Conservation (phyloP, 2,329 filamentous ascomycete species). For the Thermothelomyces thermophilus region DNA sequence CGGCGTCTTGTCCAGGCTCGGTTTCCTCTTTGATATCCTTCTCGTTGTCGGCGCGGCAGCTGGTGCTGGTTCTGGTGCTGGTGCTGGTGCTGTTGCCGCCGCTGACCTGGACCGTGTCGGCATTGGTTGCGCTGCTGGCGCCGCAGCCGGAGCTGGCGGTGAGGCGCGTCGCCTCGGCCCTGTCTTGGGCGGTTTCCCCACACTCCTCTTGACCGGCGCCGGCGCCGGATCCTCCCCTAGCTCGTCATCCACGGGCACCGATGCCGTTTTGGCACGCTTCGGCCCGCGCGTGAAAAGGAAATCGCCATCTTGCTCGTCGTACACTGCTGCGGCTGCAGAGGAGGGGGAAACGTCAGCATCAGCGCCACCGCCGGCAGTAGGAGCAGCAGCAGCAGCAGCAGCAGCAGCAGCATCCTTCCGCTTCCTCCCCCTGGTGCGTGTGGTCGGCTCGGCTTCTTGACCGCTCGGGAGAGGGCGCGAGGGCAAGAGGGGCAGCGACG, state of each 20-base stretch:
- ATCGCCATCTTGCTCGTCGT: conserved; percentile 71
- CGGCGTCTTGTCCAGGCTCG: conserved; percentile 34
- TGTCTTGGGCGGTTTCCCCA: conserved; percentile 27
- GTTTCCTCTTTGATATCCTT: conserved; percentile 34
- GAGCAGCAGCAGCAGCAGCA: background rate
- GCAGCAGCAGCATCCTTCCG: conserved; percentile 2
- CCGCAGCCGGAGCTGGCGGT: conserved; percentile 22
- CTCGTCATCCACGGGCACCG: conserved; percentile 27
- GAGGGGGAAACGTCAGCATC: conserved; percentile 17
- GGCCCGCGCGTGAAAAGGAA: conserved; percentile 67
- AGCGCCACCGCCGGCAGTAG: background rate
- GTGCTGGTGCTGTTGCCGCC: conserved; percentile 17
- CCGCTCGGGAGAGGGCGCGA: conserved; percentile 25
- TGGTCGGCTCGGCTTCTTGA: conserved; percentile 1
- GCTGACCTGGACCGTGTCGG: conserved; percentile 13
- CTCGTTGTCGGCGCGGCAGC: conserved; percentile 20
- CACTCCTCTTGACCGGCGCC: conserved; percentile 34
- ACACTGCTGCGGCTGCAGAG: conserved; percentile 33
- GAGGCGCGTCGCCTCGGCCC: conserved; percentile 27
- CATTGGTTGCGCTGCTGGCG: conserved; percentile 15
- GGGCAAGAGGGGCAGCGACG: conserved; percentile 30
- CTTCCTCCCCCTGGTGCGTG: conserved; percentile 5
- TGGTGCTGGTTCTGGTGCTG: conserved; percentile 15
- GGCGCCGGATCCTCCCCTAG: conserved; percentile 34
- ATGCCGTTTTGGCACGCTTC: conserved; percentile 55